Evolutionary conservation across 306 rosid genomes (phyloP).

Genomic region (Morella rubra): DNA sequence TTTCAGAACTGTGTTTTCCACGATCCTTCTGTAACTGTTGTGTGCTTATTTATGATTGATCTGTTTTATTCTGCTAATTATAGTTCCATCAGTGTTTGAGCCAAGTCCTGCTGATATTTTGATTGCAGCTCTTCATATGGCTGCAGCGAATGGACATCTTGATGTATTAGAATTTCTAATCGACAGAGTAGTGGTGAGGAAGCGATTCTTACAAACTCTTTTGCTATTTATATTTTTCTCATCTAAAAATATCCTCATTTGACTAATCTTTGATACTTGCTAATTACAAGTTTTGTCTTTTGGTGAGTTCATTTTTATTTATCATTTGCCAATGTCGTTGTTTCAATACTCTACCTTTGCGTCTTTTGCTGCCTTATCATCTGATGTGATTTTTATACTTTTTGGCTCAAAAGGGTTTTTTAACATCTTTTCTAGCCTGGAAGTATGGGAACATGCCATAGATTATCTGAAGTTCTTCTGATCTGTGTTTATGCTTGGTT

Average conservation of each 20-base stretch:
- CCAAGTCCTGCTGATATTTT: constrained; percentile 13
- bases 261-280: background rate
- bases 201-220: constrained; percentile 9
- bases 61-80: background rate
- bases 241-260: background rate
- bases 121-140: constrained; percentile 77
- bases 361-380: background rate
- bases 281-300: background rate
- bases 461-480: background rate
- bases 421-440: background rate
- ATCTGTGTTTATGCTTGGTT: background rate
- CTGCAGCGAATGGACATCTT: constrained; percentile 88
- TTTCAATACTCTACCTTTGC: background rate
- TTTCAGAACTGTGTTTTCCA: too few relatives aligned
- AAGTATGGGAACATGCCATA: background rate
- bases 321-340: background rate
- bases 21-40: background rate
- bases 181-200: constrained; percentile 66
- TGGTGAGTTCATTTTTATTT: background rate
- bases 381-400: background rate
- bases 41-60: background rate
- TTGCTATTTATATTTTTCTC: background rate
- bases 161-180: constrained; percentile 68
- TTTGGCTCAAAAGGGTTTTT: background rate
- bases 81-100: constrained; percentile 17